phyloP scores from a whole-genome alignment of 2,329 filamentous ascomycete genomes.

The Alternaria tenuissima region DNA sequence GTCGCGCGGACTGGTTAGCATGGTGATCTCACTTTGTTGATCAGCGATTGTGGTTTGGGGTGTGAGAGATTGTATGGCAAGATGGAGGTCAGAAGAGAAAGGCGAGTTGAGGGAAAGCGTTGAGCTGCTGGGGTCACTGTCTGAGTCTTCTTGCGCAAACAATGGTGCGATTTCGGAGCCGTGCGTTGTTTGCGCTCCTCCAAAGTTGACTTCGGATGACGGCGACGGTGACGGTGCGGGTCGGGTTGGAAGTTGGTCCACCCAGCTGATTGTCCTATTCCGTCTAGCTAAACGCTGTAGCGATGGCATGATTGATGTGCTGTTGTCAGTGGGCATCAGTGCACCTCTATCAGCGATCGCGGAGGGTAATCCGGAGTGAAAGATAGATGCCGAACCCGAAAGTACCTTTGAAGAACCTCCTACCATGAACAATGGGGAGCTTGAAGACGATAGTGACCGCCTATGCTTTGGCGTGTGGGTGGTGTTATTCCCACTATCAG shows the following conservation, averaged over 20 bases:
- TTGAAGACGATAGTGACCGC: not conserved
- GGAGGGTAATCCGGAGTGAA: not conserved
- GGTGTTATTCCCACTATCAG: not conserved
- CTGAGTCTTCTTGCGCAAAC: not conserved
- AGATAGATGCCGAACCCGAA: not conserved
- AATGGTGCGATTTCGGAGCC: not conserved
- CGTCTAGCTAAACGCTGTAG: not conserved
- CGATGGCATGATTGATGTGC: not conserved
- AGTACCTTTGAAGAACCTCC: not conserved
- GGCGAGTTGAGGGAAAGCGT: constrained; percentile 2
- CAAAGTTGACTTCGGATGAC: not conserved
- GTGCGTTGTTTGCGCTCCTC: not conserved
- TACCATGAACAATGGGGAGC: not conserved
- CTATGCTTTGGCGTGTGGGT: not conserved
- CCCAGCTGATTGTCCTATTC: constrained; percentile 3
- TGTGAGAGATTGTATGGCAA: not conserved
- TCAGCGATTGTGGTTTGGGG: not conserved
- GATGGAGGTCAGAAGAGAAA: not conserved
- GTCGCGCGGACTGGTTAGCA: not conserved
- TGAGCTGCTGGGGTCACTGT: not conserved
- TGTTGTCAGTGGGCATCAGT: not conserved
- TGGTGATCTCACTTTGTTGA: not conserved
- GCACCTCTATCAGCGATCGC: not conserved
- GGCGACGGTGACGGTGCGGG: not conserved
- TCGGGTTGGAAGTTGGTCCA: not conserved